These are phyloP conservation scores for Clitocybe nebularis DNA, from an alignment of 1,284 basidiomycete species.

Conservation along the genomic window DNA sequence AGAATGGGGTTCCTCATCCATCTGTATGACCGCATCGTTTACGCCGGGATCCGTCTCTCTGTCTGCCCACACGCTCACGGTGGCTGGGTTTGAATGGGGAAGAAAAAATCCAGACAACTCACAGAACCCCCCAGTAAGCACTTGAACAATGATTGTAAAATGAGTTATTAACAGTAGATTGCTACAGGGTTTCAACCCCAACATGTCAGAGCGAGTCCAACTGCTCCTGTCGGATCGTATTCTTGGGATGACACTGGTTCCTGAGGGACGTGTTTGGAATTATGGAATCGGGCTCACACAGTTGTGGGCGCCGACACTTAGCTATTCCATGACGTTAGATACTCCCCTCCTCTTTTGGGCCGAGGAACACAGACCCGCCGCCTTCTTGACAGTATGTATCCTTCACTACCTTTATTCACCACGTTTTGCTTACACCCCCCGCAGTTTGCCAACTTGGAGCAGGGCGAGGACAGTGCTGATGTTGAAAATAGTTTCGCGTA, in stretches of 20 bases:
- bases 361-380: constrained; percentile 88
- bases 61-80: constrained; percentile 86
- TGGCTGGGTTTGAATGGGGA: constrained; percentile 97
- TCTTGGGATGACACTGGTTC: constrained; percentile 86
- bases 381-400: constrained; percentile 73
- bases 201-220: constrained; percentile 97
- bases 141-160: neutral
- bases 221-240: constrained; percentile 92
- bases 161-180: constrained; percentile 15
- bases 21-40: constrained; percentile 94
- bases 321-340: constrained; percentile 87
- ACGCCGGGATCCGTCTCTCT: constrained; percentile 97
- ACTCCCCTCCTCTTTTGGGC: constrained; percentile 95
- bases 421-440: constrained; percentile 11
- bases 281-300: constrained; percentile 92
- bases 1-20: constrained; percentile 91
- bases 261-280: constrained; percentile 92
- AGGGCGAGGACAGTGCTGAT: constrained; percentile 85
- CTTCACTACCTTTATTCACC: neutral
- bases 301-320: constrained; percentile 82
- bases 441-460: constrained; percentile 84
- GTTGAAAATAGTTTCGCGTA: constrained; percentile 85
- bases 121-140: constrained; percentile 68
- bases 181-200: constrained; percentile 86
- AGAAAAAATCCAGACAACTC: constrained; percentile 87